Base-by-base conservation (phyloP, 2,329 filamentous ascomycete species). In the Exophiala phaeomuriformis region DNA sequence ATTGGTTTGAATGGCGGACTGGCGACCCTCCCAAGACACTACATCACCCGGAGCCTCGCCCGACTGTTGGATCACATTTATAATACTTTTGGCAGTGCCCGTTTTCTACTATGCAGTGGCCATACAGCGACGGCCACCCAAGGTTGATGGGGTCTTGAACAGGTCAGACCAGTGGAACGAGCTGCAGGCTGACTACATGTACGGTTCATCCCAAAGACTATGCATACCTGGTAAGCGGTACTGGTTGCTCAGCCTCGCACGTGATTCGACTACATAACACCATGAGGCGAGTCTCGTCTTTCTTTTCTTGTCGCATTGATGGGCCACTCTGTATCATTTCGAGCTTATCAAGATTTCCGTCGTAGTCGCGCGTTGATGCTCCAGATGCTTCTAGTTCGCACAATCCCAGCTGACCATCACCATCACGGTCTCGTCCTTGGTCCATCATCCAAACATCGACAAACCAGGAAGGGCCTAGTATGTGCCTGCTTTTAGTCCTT, bases 401-500 rank as follows among this genome's bases (percentile, higher is more conserved):
- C 36, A 39, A n/a, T 5, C 10, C 36, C 4, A n/a, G 36, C 19
- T 41, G 12, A 6, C 9, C 19, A 28, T 10, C 9, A 27, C 7
- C 19, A 4, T 28, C 9, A 27, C 39, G 5, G 28, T 27, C 12
- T 41, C 5, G 19, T 19, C 19, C 19, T 19, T 19, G 19, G 19
- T 41, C 6, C n/a, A 12, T 5, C 39, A 41, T 41, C 5, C 12
- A 41, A 35, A 41, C 12, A 41, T 41, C 39, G 28, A 7, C 28
- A 9, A 10, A 27, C 39, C 3, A 27, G 5, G 12, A 27, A 9
- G 39, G 28, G 8, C 32, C 50, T 51, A 63, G 37, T 63, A 62
- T 35, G 63, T 64, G 31, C 63, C 63, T 73, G 91, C 93, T 75
- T 90, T 95, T 58, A 98, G 75, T 1, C 93, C 93, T 75, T 97